A percentile compares a stretch with the other conserved stretches of the same genome.
Evolutionary conservation across 768 basidiomycete species (phyloP).

Genomic region (Ramaria rubella): DNA sequence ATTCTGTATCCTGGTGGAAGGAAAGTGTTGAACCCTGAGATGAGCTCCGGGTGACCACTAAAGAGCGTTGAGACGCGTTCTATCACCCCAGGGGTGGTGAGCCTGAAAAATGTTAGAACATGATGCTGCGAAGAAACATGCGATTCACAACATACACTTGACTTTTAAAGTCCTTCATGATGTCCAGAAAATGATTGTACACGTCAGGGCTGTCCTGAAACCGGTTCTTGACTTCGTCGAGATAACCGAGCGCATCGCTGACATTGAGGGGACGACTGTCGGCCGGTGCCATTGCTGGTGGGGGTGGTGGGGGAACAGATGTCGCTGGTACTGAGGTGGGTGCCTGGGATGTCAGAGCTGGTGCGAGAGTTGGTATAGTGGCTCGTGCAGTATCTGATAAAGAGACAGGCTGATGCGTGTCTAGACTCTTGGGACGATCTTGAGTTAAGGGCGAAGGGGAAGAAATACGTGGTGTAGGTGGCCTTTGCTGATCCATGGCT

Average conservation of each 20-base stretch:
- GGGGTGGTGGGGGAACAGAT: not conserved
- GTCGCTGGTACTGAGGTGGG: not conserved
- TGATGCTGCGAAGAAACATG: constrained; percentile 18
- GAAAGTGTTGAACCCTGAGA: constrained; percentile 46
- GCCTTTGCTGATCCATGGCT: not conserved
- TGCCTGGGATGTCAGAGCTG: not conserved
- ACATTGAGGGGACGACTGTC: constrained; percentile 73
- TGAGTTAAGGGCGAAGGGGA: not conserved
- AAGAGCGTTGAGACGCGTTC: constrained; percentile 43
- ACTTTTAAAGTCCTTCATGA: constrained; percentile 99
- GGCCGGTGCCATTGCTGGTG: not conserved
- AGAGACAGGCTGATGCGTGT: not conserved
- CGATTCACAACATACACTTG: constrained; percentile 56
- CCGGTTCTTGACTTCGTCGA: constrained; percentile 90
- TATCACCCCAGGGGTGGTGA: constrained; percentile 44
- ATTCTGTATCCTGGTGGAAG: constrained; percentile 40
- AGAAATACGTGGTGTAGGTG: not conserved
- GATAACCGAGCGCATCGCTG: constrained; percentile 86
- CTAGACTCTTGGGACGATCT: not conserved
- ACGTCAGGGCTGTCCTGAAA: constrained; percentile 88
- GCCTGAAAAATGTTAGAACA: constrained; percentile 32
- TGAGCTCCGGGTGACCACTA: constrained; percentile 38
- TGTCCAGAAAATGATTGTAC: constrained; percentile 90
- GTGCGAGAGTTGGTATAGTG: not conserved
- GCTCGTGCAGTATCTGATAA: not conserved